Evolutionary conservation across 2,329 filamentous ascomycete genomes (phyloP), one percentile per base, ranked within the genome.

Genomic region (Arthrinium puccinioides): DNA sequence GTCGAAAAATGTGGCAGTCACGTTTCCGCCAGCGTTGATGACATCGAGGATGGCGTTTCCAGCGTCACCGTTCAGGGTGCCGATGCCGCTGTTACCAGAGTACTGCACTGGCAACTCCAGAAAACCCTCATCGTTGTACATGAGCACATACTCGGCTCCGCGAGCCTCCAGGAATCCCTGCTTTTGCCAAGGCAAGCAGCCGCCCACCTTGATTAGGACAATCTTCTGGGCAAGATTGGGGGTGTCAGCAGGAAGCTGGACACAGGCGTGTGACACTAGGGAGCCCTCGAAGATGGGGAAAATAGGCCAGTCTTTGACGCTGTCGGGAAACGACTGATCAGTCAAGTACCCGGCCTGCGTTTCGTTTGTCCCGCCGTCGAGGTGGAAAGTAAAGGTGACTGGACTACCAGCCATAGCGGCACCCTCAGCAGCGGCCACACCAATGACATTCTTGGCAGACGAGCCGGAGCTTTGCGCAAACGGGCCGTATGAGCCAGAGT

Each of bases 401-500:
- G n/a, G n/a, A n/a, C n/a, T n/a, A n/a, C n/a, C n/a, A n/a, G n/a
- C n/a, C n/a, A n/a, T n/a, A n/a, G n/a, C n/a, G n/a, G n/a, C n/a
- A n/a, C n/a, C n/a, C n/a, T n/a, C n/a, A n/a, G n/a, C n/a, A n/a
- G n/a, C n/a, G n/a, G 63, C 67, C 18, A 69, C 58, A 5, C 63
- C 56, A 10, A 65, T 56, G 3, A 64, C 62, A 13, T 60, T 53
- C 21, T 53, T 54, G 6, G 60, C 64, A 7, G 61, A 57, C 3
- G 63, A 56, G 4, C 64, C 65, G 9, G 55, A 57, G 27, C 54
- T 56, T 8, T 57, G 54, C 16, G 62, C 67, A 50, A 74, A 74
- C 0, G 70, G 59, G 0, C 71, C 71, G 10, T 53, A 51, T 11
- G 54, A 54, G 20, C 71, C 70, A 14, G 66, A 63, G 38, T 76